A percentile compares a stretch with the other conserved stretches of the same genome.
Evolutionary conservation across 345 rosid species (phyloP).

Genomic region (Brassica cretica): DNA sequence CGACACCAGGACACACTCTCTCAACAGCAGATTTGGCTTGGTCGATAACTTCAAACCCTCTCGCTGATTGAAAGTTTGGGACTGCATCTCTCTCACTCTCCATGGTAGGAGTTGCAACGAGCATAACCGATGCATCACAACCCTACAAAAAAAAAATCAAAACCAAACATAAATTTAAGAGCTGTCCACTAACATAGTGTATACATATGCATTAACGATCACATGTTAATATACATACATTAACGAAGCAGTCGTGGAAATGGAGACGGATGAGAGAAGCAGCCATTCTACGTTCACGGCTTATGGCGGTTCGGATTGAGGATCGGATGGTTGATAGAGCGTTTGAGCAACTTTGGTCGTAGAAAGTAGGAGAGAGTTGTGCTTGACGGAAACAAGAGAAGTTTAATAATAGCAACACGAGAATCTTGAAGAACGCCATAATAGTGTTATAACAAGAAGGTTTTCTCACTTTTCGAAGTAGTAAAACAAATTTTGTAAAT

Average conservation of each 20-base stretch:
- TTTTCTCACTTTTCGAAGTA: background rate
- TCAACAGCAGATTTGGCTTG: constrained; percentile 51
- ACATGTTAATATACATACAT: constrained; percentile 13
- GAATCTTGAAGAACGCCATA: constrained; percentile 29
- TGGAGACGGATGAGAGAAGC: constrained; percentile 65
- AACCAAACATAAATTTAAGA: constrained; percentile 7
- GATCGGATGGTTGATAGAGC: constrained; percentile 49
- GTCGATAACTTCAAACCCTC: constrained; percentile 59
- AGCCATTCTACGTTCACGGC: constrained; percentile 58
- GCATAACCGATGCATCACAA: constrained; percentile 57
- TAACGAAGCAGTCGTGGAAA: constrained; percentile 64
- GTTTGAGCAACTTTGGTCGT: constrained; percentile 48
- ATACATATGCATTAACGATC: background rate
- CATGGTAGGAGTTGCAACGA: constrained; percentile 41
- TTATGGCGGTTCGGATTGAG: constrained; percentile 36
- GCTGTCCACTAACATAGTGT: background rate
- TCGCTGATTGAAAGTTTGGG: constrained; percentile 29
- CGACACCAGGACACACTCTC: constrained; percentile 52
- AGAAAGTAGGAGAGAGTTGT: constrained; percentile 51
- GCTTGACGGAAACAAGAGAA: constrained; percentile 41
- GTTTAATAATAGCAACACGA: constrained; percentile 21
- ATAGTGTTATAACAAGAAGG: background rate
- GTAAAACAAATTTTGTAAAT: background rate
- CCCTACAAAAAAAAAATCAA: constrained; percentile 36
- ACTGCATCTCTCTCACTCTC: constrained; percentile 39